These are phyloP conservation scores for Pichia manshurica DNA, from an alignment of 805 yeast genomes.

Conservation along the genomic window DNA sequence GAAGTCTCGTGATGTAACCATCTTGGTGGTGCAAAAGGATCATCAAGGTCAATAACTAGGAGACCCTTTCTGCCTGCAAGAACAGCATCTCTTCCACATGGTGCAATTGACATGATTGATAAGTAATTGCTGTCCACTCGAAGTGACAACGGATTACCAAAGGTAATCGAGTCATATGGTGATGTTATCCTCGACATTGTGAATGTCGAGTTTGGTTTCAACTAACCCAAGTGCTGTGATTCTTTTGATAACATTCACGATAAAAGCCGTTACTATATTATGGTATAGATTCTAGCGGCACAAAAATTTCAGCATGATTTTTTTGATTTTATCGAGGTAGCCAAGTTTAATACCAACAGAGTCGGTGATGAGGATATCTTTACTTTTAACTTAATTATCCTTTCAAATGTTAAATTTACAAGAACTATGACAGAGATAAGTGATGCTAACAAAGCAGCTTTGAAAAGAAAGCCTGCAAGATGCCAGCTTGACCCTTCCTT, in stretches of 20 bases:
- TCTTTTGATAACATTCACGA: too few species aligned
- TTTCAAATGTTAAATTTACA: too few species aligned
- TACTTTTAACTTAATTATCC: too few species aligned
- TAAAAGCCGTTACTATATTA: too few species aligned
- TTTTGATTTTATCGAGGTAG: too few species aligned
- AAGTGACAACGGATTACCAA: conserved; percentile 75
- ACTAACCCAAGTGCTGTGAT: too few species aligned
- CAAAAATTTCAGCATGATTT: too few species aligned
- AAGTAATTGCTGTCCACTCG: conserved; percentile 90
- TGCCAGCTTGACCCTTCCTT: conserved; percentile 65
- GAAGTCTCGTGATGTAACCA: conserved; percentile 89
- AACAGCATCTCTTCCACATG: conserved; percentile 89
- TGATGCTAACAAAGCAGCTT: not conserved
- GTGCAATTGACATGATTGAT: conserved; percentile 77
- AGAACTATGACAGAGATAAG: too few species aligned
- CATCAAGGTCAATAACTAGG: conserved; percentile 86
- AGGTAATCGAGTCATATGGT: conserved; percentile 48
- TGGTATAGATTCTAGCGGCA: too few species aligned
- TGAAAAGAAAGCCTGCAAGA: conserved; percentile 50
- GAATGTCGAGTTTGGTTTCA: not conserved
- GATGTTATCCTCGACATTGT: conserved; percentile 14
- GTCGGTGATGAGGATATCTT: too few species aligned
- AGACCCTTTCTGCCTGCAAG: conserved; percentile 82
- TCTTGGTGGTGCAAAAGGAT: conserved; percentile 91
- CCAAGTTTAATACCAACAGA: too few species aligned